Percentiles rank a stretch among this genome's conserved stretches.
Evolutionary conservation across 2,329 filamentous ascomycete species (phyloP).

Genomic region (Penicillium sp.): DNA sequence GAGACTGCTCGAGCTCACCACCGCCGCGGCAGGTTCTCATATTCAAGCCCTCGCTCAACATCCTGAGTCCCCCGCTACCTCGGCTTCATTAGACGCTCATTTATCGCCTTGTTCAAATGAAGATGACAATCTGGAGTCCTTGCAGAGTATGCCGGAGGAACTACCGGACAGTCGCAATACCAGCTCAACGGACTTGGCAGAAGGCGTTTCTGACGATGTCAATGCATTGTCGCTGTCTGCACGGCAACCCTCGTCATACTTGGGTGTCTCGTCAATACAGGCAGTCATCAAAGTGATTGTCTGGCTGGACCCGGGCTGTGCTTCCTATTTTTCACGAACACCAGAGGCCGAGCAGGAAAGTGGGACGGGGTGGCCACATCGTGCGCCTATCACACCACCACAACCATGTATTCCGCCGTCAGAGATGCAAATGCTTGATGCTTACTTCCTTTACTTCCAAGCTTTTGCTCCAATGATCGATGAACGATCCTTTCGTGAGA

Average conservation of each 20-base stretch:
- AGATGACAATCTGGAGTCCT: slow-evolving; percentile 57
- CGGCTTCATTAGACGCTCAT: slow-evolving; percentile 48
- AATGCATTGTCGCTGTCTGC: slow-evolving; percentile 67
- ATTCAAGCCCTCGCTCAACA: slow-evolving; percentile 37
- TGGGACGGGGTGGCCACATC: slow-evolving; percentile 27
- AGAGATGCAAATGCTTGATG: slow-evolving; percentile 69
- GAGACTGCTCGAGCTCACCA: slow-evolving; percentile 58
- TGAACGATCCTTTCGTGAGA: slow-evolving; percentile 68
- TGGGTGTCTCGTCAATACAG: slow-evolving; percentile 74
- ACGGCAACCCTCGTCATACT: slow-evolving; percentile 65
- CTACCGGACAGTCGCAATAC: slow-evolving; percentile 44
- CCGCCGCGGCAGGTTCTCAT: slow-evolving; percentile 33
- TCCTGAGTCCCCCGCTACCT: slow-evolving; percentile 48
- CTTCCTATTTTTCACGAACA: slow-evolving; percentile 50
- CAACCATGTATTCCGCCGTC: slow-evolving; percentile 60
- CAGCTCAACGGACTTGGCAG: slow-evolving; percentile 57
- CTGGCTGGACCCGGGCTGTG: slow-evolving; percentile 55
- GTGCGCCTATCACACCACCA: slow-evolving; percentile 47
- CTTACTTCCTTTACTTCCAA: slow-evolving; percentile 75
- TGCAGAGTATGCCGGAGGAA: slow-evolving; percentile 76
- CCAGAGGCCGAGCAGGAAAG: slow-evolving; percentile 25
- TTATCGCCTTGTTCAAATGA: slow-evolving; percentile 47
- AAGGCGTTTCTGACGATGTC: slow-evolving; percentile 69
- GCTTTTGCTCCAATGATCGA: slow-evolving; percentile 74
- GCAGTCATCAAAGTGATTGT: slow-evolving; percentile 72